Base-by-base conservation (phyloP, 495 filamentous ascomycete species). In the Penicillium lagena region DNA sequence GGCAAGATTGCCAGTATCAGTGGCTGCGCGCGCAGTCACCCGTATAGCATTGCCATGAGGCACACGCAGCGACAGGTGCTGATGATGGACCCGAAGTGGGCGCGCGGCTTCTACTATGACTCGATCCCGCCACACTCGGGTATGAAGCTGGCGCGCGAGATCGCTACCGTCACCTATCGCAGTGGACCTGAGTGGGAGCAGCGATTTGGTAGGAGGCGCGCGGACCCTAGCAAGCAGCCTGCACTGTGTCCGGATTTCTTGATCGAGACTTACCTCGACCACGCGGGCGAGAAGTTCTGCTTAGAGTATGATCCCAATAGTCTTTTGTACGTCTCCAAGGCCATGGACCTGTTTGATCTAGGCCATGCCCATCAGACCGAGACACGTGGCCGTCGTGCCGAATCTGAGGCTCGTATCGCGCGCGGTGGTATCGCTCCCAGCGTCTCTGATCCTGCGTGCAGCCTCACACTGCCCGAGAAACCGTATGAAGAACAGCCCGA, bases 11-110 rank as follows among this genome's bases (percentile, higher is more conserved):
- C 90, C 32, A 89, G 83, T 54, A 95, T 97, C 63, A 90, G 85
- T 55, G 94, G 90, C 32, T 98, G 93, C 61, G 93, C 90, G 9
- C 78, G 93, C 46, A 95, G 88, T 58, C 93, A 98, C 66, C 93
- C 93, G 14, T 97, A 97, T 65, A 95, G 90, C 60, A 95, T 98
- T 66, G 93, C 93, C 7, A 94, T 98, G 94, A 78, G 93, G n/a
- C 91, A 98, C 71, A 91, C 93, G 0, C 93, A 98, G 64, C 84
- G 93, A 29, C 93, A 96, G 67, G 93, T 96, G 7, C 76, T 99
- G 15, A 96, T 99, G 90, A 95, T 91, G 82, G 93, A 99, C 52
- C 88, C 90, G 1, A 89, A 94, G 49, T 99, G 94, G 94, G 81
- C 84, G 46, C 87, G 93, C n/a, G 93, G 93, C 1, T 95, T 89